These are phyloP conservation scores for Zygotorulaspora danielsina DNA, from an alignment of 805 yeast species.

Conservation along the genomic window DNA sequence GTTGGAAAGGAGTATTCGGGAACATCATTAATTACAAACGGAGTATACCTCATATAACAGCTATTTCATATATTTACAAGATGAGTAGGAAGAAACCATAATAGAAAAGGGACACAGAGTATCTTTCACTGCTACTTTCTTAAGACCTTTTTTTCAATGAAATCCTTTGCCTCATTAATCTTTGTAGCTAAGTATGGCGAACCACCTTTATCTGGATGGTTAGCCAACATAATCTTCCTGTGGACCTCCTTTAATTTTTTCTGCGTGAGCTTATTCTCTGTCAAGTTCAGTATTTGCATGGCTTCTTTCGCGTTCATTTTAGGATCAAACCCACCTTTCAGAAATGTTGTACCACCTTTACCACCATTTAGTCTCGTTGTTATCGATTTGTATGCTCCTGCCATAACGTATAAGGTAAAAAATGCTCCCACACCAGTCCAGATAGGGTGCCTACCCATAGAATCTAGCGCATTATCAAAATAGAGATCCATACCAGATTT, in stretches of 20 bases:
- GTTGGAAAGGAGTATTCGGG: constrained; percentile 22
- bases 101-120: too few species aligned
- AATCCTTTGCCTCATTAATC: constrained; percentile 84
- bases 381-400: constrained; percentile 58
- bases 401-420: constrained; percentile 56
- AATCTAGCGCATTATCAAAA: constrained; percentile 54
- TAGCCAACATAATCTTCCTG: constrained; percentile 81
- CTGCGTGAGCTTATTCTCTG: constrained; percentile 58
- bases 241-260: constrained; percentile 77
- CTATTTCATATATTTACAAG: constrained; percentile 8
- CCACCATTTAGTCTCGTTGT: constrained; percentile 51
- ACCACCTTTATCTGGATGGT: constrained; percentile 96
- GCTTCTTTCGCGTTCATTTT: constrained; percentile 92
- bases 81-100: neutral
- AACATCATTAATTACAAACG: constrained; percentile 17
- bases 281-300: constrained; percentile 71
- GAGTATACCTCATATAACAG: constrained; percentile 24
- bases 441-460: constrained; percentile 74
- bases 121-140: constrained; percentile 19
- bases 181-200: constrained; percentile 85
- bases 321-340: constrained; percentile 86
- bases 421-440: constrained; percentile 66
- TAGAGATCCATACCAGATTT: constrained; percentile 49
- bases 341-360: constrained; percentile 48
- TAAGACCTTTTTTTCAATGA: constrained; percentile 33